These are phyloP conservation scores for Solanum acaule DNA, from an alignment of 257 asterid species.

Conservation along the genomic window DNA sequence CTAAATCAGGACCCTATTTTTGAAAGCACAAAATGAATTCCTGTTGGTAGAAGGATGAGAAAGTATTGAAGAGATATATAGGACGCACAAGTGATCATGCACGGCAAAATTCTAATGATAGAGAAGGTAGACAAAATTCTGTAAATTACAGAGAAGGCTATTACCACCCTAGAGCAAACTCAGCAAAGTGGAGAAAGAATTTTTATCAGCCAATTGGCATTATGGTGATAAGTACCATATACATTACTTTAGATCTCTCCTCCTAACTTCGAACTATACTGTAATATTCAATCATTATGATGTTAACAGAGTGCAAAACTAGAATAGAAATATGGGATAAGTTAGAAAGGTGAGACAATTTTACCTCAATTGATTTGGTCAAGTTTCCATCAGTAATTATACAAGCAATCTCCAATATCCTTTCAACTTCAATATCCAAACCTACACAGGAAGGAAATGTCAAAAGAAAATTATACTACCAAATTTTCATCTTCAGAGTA, in stretches of 20 bases:
- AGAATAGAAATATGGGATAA: background rate
- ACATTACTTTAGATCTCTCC: background rate
- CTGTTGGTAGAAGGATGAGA: background rate
- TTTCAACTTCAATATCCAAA: conserved; percentile 67
- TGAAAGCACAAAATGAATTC: background rate
- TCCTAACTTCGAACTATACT: background rate
- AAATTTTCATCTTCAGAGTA: background rate
- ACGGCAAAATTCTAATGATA: background rate
- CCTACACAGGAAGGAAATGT: conserved; percentile 41
- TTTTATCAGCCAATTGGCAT: background rate
- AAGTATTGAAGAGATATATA: background rate
- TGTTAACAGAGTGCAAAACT: background rate
- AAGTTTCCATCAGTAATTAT: conserved; percentile 80
- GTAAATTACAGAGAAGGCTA: background rate
- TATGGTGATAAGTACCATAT: background rate
- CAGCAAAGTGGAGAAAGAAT: background rate
- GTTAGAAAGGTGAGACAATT: background rate
- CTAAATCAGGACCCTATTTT: conserved; percentile 83
- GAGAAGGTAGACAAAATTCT: background rate
- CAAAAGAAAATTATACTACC: background rate
- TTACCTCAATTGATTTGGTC: conserved; percentile 72
- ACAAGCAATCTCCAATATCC: conserved; percentile 96
- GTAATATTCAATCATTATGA: background rate
- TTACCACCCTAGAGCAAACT: background rate
- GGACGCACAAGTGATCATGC: background rate